Percentiles rank a stretch among this genome's conserved stretches.
phyloP scores from a whole-genome alignment of 2,329 filamentous ascomycete species.

The Sclerotinia nivalis region DNA sequence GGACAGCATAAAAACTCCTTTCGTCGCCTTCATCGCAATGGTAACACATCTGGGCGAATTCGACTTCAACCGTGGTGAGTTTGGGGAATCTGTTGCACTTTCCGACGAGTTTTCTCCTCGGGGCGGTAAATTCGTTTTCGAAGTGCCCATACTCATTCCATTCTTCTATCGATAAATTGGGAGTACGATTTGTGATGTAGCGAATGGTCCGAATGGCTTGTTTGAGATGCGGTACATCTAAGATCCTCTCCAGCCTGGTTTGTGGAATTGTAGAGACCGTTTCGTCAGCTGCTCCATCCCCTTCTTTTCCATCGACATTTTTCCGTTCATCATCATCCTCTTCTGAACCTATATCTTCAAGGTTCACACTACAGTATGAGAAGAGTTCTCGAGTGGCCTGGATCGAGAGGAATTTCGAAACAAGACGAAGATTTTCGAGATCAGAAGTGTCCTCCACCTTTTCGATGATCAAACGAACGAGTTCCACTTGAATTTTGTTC shows the following conservation, averaged over 20 bases:
- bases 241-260: neutral
- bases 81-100: conserved; percentile 21
- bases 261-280: no score
- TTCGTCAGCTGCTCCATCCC: neutral
- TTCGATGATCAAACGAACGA: neutral
- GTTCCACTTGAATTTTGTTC: neutral
- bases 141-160: neutral
- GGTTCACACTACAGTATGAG: neutral
- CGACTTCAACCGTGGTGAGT: conserved; percentile 13
- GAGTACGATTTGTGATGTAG: conserved; percentile 8
- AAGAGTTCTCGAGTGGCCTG: neutral
- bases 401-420: neutral
- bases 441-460: neutral
- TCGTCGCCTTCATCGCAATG: conserved; percentile 6
- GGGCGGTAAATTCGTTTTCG: neutral
- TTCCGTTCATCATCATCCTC: neutral
- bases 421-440: neutral
- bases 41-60: conserved; percentile 17
- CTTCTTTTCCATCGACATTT: neutral
- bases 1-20: neutral
- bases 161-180: neutral
- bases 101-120: neutral
- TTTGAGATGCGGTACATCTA: neutral
- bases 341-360: neutral
- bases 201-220: neutral